These are phyloP conservation scores for Suillus subluteus DNA, from an alignment of 768 basidiomycete species.

Conservation along the genomic window DNA sequence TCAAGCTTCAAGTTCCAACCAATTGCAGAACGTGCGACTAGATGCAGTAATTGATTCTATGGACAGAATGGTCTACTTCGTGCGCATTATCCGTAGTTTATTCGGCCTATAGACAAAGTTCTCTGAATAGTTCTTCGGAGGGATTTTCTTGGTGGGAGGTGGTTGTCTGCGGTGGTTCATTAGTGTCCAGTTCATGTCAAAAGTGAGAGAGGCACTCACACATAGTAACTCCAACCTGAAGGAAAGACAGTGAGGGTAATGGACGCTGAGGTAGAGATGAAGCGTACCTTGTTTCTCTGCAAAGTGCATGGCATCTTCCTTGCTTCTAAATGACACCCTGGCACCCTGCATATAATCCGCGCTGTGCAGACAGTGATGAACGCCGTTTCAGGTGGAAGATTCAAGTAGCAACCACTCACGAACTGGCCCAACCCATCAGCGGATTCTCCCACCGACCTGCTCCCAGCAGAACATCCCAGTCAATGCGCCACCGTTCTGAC, in stretches of 20 bases:
- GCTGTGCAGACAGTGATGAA: conserved; percentile 39
- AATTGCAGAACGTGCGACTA: conserved; percentile 7
- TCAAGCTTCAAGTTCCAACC: background rate
- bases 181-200: conserved; percentile 16
- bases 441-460: conserved; percentile 97
- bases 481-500: conserved; percentile 88
- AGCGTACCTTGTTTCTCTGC: conserved; percentile 91
- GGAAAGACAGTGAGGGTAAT: conserved; percentile 9
- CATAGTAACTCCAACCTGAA: conserved; percentile 91
- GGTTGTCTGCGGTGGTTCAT: conserved; percentile 49
- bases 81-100: conserved; percentile 82
- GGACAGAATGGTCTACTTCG: conserved; percentile 67
- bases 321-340: conserved; percentile 77
- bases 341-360: conserved; percentile 98
- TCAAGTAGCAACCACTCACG: conserved; percentile 55
- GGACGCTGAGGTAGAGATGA: conserved; percentile 7
- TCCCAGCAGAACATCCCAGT: conserved; percentile 91
- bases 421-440: conserved; percentile 95
- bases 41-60: conserved; percentile 2
- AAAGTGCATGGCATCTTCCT: conserved; percentile 92
- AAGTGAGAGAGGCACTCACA: conserved; percentile 53
- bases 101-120: conserved; percentile 85
- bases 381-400: conserved; percentile 10
- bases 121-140: conserved; percentile 88
- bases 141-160: conserved; percentile 64